Conservation (phyloP, 805 yeast species). For the Hanseniaspora osmophila region DNA sequence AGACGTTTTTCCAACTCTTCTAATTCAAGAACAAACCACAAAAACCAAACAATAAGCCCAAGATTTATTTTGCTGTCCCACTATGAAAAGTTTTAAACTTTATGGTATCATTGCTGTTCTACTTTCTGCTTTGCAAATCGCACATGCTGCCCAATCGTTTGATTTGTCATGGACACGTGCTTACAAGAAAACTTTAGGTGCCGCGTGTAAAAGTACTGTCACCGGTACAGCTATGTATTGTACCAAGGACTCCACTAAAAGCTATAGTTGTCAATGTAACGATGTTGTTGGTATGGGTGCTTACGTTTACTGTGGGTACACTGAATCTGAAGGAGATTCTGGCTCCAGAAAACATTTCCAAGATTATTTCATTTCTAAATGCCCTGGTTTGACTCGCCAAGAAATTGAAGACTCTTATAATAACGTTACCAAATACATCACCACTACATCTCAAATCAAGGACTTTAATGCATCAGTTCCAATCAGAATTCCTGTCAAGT, state of each 20-base stretch:
- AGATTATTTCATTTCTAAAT: conserved; percentile 8
- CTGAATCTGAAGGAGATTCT: neutral
- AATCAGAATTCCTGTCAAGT: neutral
- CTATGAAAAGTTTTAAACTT: no score
- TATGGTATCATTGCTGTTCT: no score
- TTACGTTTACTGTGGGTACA: conserved; percentile 17
- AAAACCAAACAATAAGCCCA: no score
- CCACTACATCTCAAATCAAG: conserved; percentile 12
- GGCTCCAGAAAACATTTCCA: conserved; percentile 1
- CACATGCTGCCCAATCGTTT: no score
- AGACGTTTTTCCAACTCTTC: no score
- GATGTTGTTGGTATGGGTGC: conserved; percentile 21
- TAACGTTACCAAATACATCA: conserved; percentile 31
- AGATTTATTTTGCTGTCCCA: no score
- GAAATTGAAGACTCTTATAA: conserved; percentile 12
- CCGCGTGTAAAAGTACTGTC: conserved; percentile 15
- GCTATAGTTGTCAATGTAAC: conserved; percentile 17
- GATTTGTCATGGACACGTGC: no score
- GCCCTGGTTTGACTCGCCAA: conserved; percentile 22
- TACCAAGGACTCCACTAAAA: conserved; percentile 9
- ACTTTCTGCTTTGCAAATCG: no score
- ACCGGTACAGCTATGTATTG: conserved; percentile 14
- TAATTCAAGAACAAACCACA: no score
- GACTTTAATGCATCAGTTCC: conserved; percentile 24
- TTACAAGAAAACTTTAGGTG: no score